phyloP scores from a whole-genome alignment of 148 eudicot species.

The Simmondsia chinensis region DNA sequence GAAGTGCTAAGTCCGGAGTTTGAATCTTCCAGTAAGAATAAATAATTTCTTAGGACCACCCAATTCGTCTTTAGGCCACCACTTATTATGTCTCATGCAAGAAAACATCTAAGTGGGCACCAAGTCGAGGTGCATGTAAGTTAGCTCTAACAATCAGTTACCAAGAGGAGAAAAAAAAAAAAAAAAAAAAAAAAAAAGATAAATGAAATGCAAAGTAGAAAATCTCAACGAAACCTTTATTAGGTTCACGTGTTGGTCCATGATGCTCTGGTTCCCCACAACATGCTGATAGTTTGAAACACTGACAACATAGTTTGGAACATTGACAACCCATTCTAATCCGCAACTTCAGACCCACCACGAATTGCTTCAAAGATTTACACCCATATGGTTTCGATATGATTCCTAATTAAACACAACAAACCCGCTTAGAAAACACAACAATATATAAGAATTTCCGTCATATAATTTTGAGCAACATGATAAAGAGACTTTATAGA shows the following conservation, averaged over 20 bases:
- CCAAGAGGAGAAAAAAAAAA: conserved; percentile 15
- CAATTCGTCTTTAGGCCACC: too few species aligned
- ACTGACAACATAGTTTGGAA: conserved; percentile 38
- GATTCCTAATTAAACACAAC: conserved; percentile 14
- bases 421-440: conserved; percentile 3
- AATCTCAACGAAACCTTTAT: conserved; percentile 13
- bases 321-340: conserved; percentile 52
- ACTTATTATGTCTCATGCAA: too few species aligned
- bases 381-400: conserved; percentile 8
- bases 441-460: not conserved
- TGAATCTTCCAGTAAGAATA: too few species aligned
- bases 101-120: too few species aligned
- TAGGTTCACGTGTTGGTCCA: conserved; percentile 37
- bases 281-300: conserved; percentile 39
- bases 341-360: conserved; percentile 11
- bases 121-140: too few species aligned
- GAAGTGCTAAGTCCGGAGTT: too few species aligned
- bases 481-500: conserved; percentile 2
- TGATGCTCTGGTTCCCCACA: conserved; percentile 42
- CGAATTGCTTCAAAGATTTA: conserved; percentile 7
- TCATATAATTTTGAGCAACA: conserved; percentile 2
- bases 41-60: too few species aligned
- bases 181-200: not conserved
- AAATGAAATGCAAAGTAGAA: not conserved
- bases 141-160: conserved; percentile 11